phyloP scores from a whole-genome alignment of 225 moss, liverwort and hornwort species.

The Bryum argenteum region DNA sequence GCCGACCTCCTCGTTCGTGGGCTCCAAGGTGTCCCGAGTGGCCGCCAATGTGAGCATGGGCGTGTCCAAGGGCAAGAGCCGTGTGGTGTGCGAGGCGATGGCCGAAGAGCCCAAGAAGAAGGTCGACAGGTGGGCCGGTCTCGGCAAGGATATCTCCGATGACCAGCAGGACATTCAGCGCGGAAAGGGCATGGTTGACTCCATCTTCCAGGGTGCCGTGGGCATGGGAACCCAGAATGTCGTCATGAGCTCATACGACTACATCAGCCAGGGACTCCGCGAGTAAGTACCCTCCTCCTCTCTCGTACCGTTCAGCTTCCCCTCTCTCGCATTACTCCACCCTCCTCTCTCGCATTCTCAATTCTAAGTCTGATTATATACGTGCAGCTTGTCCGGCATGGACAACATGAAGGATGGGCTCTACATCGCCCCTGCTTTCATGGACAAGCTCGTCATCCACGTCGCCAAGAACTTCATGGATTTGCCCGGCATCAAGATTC shows the following conservation, averaged over 20 bases:
- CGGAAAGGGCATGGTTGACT: conserved; percentile 88
- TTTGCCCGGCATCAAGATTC: conserved; percentile 89
- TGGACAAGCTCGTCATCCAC: conserved; percentile 91
- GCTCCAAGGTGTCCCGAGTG: conserved; percentile 45
- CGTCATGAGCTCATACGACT: conserved; percentile 71
- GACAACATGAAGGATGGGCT: conserved; percentile 86
- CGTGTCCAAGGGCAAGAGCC: conserved; percentile 49
- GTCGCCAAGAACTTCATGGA: conserved; percentile 91
- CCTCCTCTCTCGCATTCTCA: too few relatives aligned
- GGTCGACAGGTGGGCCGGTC: conserved; percentile 61
- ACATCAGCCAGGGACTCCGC: conserved; percentile 59
- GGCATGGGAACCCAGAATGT: conserved; percentile 71
- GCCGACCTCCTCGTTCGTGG: conserved; percentile 53
- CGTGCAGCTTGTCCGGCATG: conserved; percentile 49
- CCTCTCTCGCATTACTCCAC: background rate
- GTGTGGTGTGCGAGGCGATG: conserved; percentile 51
- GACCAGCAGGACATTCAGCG: conserved; percentile 92
- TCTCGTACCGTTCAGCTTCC: too few relatives aligned
- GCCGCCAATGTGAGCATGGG: conserved; percentile 41
- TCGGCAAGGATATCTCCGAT: conserved; percentile 77
- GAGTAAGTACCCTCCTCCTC: conserved; percentile 44
- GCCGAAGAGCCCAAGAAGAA: conserved; percentile 58
- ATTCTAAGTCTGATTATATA: background rate
- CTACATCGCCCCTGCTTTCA: conserved; percentile 95
- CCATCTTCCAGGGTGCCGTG: conserved; percentile 64